Conservation (phyloP, 176 grass and related monocot genomes). For the Oryza punctata region DNA sequence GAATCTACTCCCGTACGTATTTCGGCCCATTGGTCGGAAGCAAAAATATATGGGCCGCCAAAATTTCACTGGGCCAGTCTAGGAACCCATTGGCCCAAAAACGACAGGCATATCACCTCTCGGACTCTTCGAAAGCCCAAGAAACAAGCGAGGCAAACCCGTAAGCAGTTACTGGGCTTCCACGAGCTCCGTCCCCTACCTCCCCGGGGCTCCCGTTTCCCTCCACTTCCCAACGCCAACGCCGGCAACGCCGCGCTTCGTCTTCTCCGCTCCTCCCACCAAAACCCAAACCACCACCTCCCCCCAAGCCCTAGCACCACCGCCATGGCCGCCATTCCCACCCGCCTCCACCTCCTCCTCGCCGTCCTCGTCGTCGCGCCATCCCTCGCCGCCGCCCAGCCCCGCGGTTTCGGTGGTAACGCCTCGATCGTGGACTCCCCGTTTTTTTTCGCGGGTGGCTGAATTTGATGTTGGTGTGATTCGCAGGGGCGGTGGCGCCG, state of each 20-base stretch:
- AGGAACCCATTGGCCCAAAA: no score
- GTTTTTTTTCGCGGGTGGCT: no score
- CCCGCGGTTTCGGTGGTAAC: slow-evolving; percentile 33
- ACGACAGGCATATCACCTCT: no score
- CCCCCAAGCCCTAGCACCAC: background rate
- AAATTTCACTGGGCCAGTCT: no score
- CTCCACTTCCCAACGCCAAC: slow-evolving; percentile 23
- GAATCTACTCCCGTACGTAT: no score
- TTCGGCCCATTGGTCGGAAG: no score
- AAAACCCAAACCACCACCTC: background rate
- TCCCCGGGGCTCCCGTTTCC: no score
- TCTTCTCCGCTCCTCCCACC: slow-evolving; percentile 38
- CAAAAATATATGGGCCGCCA: no score
- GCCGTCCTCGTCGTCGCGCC: background rate
- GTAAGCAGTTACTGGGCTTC: no score
- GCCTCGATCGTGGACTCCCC: background rate
- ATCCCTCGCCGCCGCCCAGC: slow-evolving; percentile 4
- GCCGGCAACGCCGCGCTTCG: background rate
- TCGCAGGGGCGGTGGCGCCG: slow-evolving; percentile 19
- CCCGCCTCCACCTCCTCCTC: background rate
- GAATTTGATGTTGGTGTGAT: background rate
- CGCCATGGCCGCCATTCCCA: slow-evolving; percentile 12
- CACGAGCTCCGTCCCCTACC: no score
- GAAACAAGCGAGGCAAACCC: no score
- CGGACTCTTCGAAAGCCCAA: no score